These are phyloP conservation scores for Speleostelium caveatum DNA, from an alignment of 78 protist genomes.

Conservation along the genomic window DNA sequence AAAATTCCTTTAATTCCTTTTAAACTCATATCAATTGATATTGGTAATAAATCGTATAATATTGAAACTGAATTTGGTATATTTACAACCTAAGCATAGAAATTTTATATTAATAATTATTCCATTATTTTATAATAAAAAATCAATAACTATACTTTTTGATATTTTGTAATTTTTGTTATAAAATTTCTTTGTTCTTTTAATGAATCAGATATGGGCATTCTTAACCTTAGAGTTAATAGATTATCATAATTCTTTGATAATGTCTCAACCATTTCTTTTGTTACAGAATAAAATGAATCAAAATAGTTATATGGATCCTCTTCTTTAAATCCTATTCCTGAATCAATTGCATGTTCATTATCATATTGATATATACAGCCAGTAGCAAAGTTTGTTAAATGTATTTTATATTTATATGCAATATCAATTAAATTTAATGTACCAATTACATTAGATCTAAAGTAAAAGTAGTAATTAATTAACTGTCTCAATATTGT, in stretches of 20 bases:
- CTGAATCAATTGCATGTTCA: conserved; percentile 58
- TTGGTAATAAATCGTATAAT: conserved; percentile 87
- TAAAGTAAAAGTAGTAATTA: background rate
- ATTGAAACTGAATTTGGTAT: conserved; percentile 92
- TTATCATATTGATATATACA: conserved; percentile 94
- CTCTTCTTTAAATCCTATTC: conserved; percentile 86
- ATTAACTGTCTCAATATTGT: background rate
- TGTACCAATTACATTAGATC: conserved; percentile 88
- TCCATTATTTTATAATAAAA: no score
- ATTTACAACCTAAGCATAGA: no score
- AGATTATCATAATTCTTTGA: conserved; percentile 67
- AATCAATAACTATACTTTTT: no score
- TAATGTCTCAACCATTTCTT: conserved; percentile 85
- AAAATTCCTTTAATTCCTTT: conserved; percentile 75
- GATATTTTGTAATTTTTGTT: conserved; percentile 72
- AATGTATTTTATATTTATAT: conserved; percentile 64
- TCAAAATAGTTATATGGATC: conserved; percentile 90
- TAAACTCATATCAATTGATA: conserved; percentile 86
- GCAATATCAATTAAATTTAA: conserved; percentile 78
- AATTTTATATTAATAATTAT: no score
- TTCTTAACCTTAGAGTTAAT: conserved; percentile 88
- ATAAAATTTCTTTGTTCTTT: conserved; percentile 85
- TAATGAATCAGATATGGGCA: conserved; percentile 92
- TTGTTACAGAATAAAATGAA: conserved; percentile 90
- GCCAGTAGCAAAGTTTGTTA: conserved; percentile 93